Base-by-base conservation (phyloP, 2,329 filamentous ascomycete species). In the Aspergillaceae sp. region DNA sequence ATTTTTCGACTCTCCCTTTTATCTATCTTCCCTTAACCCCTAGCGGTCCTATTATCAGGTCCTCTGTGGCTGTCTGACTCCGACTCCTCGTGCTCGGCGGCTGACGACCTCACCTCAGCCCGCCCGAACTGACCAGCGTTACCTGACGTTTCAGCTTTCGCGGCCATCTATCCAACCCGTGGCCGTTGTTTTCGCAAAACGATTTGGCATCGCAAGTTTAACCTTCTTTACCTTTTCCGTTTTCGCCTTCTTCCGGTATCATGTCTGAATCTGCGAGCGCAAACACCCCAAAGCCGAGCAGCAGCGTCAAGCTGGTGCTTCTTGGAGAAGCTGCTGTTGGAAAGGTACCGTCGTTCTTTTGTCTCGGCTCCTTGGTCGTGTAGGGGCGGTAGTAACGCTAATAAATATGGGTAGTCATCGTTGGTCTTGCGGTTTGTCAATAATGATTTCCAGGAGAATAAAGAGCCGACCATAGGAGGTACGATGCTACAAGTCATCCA, bases 401-500 rank as follows among this genome's bases (percentile, higher is more conserved):
- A 53, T 41, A 29, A 11, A 43, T 32, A 45, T 41, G 28, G 53
- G 46, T 62, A 94, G 92, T 97, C 92, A 42, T 98, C 92, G 40
- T 83, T 98, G 48, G 92, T 98, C 53, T 79, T 98, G 65, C 88
- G 92, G 64, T 98, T 98, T 72, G 92, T 98, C 66, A 97, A 97
- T 78, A 92, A 98, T 74, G 91, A 97, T 72, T 98, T 98, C 64
- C 92, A 98, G 75, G 92, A 97, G 73, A 97, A 97, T 73, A 97
- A 97, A 77, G 92, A 98, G 70, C 92, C 92, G 51, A 98, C 92
- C 55, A 98, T 98, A 72, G 92, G 92, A 77, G 89, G 89, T 94
- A 19, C 19, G 19, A 19, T 19, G 1, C 1, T 19, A 19, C 19
- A 78, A 58, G 60, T 36, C 26, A 38, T 8, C 11, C 46, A 34